A percentile compares a stretch with the other conserved stretches of the same genome.
Evolutionary conservation across 202 grass and related monocot species (phyloP).

Genomic region (Dendrocalamus latiflorus): DNA sequence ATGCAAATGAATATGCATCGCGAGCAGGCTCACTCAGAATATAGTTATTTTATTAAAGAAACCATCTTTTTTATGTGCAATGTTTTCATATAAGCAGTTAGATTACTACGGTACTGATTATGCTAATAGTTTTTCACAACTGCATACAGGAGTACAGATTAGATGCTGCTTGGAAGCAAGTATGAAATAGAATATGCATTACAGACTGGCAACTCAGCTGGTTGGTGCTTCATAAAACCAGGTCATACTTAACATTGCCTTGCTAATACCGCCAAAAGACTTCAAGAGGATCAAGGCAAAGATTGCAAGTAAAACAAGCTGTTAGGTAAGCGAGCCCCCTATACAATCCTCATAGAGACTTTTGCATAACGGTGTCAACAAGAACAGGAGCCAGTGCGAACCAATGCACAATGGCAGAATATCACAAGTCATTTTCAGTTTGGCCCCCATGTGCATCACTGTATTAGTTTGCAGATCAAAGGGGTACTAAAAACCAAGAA

Average conservation of each 20-base stretch:
- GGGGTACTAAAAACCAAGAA: slow-evolving; percentile 19
- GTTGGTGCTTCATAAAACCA: slow-evolving; percentile 10
- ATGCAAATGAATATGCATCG: not conserved
- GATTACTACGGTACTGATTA: too few relatives aligned
- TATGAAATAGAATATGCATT: not conserved
- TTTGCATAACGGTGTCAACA: too few relatives aligned
- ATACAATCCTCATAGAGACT: too few relatives aligned
- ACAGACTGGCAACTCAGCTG: not conserved
- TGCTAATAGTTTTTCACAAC: too few relatives aligned
- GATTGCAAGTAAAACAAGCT: too few relatives aligned
- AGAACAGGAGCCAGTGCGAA: too few relatives aligned
- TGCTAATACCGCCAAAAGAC: slow-evolving; percentile 46
- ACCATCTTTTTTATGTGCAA: not conserved
- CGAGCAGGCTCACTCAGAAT: not conserved
- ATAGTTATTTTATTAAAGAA: not conserved
- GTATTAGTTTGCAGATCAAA: slow-evolving; percentile 31
- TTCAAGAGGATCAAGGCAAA: not conserved
- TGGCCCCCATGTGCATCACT: slow-evolving; percentile 38
- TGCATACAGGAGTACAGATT: not conserved
- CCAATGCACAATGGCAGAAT: not conserved
- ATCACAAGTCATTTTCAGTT: slow-evolving; percentile 29
- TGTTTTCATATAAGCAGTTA: not conserved
- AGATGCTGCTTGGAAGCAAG: slow-evolving; percentile 16
- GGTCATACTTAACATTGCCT: not conserved
- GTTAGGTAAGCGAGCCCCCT: too few relatives aligned